Evolutionary conservation across 768 basidiomycete species (phyloP).

Genomic region (Boletus speciosus): DNA sequence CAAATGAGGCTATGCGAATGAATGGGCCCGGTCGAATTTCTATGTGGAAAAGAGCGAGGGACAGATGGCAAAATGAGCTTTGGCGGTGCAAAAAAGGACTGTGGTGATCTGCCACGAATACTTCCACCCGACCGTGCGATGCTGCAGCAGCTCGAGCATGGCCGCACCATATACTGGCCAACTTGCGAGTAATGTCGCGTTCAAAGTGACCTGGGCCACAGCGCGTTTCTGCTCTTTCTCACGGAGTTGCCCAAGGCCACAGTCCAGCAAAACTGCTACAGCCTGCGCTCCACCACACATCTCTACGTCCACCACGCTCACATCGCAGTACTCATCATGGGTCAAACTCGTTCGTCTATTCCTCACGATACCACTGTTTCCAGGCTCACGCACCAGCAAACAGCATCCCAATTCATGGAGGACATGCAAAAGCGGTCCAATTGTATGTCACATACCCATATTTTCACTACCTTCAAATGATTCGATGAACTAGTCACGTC

Average conservation of each 20-base stretch:
- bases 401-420: slow-evolving; percentile 94
- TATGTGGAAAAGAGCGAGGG: slow-evolving; percentile 18
- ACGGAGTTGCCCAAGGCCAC: slow-evolving; percentile 10
- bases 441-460: slow-evolving; percentile 57
- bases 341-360: slow-evolving; percentile 70
- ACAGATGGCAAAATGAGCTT: slow-evolving; percentile 11
- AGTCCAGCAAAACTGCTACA: not conserved
- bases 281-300: not conserved
- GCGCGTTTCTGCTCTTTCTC: slow-evolving; percentile 13
- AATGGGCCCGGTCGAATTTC: slow-evolving; percentile 22
- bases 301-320: not conserved
- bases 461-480: slow-evolving; percentile 3
- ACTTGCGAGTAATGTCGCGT: not conserved
- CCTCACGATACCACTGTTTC: not conserved
- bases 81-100: not conserved
- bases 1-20: slow-evolving; percentile 16
- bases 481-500: slow-evolving; percentile 70
- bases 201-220: not conserved
- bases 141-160: slow-evolving; percentile 16
- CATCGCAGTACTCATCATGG: slow-evolving; percentile 47
- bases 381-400: slow-evolving; percentile 8
- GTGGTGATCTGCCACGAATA: not conserved
- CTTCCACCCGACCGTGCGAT: slow-evolving; percentile 2
- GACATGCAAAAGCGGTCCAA: slow-evolving; percentile 98
- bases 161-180: slow-evolving; percentile 16